Base-by-base conservation (phyloP, 2,329 filamentous ascomycete species). In the Fonsecaea pedrosoi region DNA sequence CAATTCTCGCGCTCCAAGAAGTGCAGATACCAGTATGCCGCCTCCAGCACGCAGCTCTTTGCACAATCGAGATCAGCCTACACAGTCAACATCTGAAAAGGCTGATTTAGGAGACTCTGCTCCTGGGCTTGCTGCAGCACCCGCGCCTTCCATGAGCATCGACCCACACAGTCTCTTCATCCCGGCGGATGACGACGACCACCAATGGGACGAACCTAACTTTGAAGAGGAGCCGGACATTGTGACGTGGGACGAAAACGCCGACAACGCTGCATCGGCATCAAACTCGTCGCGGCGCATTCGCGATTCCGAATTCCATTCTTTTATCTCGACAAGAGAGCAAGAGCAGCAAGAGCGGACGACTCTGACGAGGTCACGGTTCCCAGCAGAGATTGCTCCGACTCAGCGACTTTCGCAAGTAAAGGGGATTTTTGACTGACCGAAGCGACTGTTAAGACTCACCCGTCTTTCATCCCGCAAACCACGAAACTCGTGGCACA, bases 401-500 rank as follows among this genome's bases (percentile, higher is more conserved):
- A 84, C 82, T 5, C 82, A 84, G 68, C 78, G 80, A 61, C 80
- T 84, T 60, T 83, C 82, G 53, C 81, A 84, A 73, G 81, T 82
- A 73, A 61, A 72, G 35, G 81, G 81, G 30, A 75, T 82, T 30
- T 82, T 82, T 69, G 81, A 82, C 65, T 82, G 74, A 72, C 35
- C 15, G 21, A 45, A 12, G 71, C 9, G 32, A 8, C 25, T 38
- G 35, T 45, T 55, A 13, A 10, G 18, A n/a, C 50, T 59, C 55
- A 73, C 42, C 74, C 71, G 54, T 50, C 35, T 40, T 56, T 32
- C 45, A 32, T 54, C 25, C 54, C 54, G 10, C 53, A 68, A 37
- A 80, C 69, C 50, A 96, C 82, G 89, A 92, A 97, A 76, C 89
- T 96, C 18, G 94, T 97, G 54, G 94, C 94, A 79, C 92, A 97